Evolutionary conservation across 345 rosid species (phyloP), one percentile per base, ranked within the genome.

Genomic region (Mangifera indica): DNA sequence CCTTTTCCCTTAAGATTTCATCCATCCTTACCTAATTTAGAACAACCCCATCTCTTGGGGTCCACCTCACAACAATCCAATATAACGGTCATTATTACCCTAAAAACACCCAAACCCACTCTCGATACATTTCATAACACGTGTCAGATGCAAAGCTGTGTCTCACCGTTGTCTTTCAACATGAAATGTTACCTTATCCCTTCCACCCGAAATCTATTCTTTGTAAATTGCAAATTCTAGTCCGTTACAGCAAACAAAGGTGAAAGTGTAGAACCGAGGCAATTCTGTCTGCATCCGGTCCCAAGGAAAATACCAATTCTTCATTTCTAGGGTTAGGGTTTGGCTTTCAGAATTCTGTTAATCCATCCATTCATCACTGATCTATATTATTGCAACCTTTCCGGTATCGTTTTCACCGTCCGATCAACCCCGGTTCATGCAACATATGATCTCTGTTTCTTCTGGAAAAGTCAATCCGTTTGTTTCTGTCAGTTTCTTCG

Each of bases 391-490:
- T 13, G 13, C 52, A 21, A 10, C 17, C 44, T 4, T 74, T 69
- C 70, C 74, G 18, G 77, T 55, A 61, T 71, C 65, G 64, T 65
- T 75, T 70, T 65, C 46, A 12, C 70, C 72, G 74, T 78, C 75
- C 65, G 80, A 70, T 73, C 78, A 59, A 44, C 55, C 52, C 42
- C 29, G 8, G 9, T 22, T 65, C 51, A 24, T 20, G 40, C 77
- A 51, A 78, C 76, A 29, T 65, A 81, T 81, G 87, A 58, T 81
- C 83, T 67, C 57, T 81, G 71, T 81, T 64, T 72, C 84, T 46
- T 53, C 63, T 22, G 53, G 66, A 71, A 34, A 63, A 44, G 73
- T 22, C 20, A 56, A 67, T 55, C 72, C 78, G 0, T 21, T 34
- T 40, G 20, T 79, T 65, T 51, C 53, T 72, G 10, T 72, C 69